A percentile compares a stretch with the other conserved stretches of the same genome.
These are phyloP conservation scores for Monosporascus sp. DNA, from an alignment of 2,329 filamentous ascomycete genomes.

Conservation along the genomic window DNA sequence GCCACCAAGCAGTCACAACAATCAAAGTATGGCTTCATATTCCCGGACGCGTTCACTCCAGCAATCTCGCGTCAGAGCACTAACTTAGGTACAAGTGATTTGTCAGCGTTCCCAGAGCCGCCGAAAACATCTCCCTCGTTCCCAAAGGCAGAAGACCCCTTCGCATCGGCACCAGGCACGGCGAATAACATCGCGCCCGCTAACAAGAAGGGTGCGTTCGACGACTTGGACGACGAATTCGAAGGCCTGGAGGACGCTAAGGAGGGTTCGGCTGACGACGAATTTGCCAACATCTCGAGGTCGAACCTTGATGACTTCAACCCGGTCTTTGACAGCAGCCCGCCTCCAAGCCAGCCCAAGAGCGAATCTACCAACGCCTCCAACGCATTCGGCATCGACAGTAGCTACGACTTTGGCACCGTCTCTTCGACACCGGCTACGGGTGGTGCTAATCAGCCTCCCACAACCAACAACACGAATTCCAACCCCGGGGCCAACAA, in stretches of 20 bases:
- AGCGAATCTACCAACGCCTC: constrained; percentile 39
- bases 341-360: constrained; percentile 49
- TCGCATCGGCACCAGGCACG: constrained; percentile 30
- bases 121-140: constrained; percentile 31
- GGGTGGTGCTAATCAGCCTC: constrained; percentile 23
- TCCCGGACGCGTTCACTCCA: constrained; percentile 3
- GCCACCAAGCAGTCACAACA: constrained; percentile 17
- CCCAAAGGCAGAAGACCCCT: constrained; percentile 30
- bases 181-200: constrained; percentile 27
- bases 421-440: constrained; percentile 31
- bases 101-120: constrained; percentile 25
- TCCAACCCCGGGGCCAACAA: constrained; percentile 33
- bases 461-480: constrained; percentile 30
- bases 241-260: constrained; percentile 80
- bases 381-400: constrained; percentile 47
- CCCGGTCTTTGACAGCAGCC: constrained; percentile 70
- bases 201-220: constrained; percentile 53
- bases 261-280: constrained; percentile 72
- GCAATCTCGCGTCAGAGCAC: constrained; percentile 5
- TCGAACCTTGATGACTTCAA: constrained; percentile 75
- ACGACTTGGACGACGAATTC: constrained; percentile 75
- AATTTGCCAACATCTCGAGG: constrained; percentile 69
- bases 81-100: constrained; percentile 22
- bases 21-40: constrained; percentile 23
- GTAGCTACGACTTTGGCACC: constrained; percentile 55